Conservation (phyloP, 2,329 filamentous ascomycete genomes). For the Ciborinia camelliae region DNA sequence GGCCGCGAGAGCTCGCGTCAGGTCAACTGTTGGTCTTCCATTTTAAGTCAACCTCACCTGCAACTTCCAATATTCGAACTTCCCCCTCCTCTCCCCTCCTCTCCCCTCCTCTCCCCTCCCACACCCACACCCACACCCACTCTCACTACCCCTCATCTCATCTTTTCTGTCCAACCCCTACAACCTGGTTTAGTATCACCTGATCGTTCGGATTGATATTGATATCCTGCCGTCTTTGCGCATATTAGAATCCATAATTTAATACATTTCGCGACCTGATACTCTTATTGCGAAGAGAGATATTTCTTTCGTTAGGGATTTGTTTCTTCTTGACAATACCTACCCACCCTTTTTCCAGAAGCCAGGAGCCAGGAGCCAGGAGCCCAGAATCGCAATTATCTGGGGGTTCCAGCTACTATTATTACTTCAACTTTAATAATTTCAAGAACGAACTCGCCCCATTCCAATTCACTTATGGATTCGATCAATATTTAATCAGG, state of each 20-base stretch:
- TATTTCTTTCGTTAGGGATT: background rate
- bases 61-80: background rate
- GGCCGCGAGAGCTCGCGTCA: background rate
- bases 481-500: background rate
- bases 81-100: background rate
- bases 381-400: background rate
- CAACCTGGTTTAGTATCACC: too few species aligned
- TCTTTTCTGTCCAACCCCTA: background rate
- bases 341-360: background rate
- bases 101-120: too few species aligned
- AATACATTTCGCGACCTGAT: background rate
- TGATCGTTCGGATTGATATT: too few species aligned
- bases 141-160: background rate
- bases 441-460: background rate
- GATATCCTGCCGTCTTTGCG: background rate
- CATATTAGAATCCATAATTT: background rate
- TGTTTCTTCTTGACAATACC: background rate
- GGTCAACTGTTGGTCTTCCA: background rate
- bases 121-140: background rate
- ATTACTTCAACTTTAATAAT: background rate
- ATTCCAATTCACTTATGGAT: slow-evolving; percentile 4
- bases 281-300: background rate
- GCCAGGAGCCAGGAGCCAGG: too few species aligned
- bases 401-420: background rate
- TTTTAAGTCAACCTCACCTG: too few species aligned